phyloP scores from a whole-genome alignment of 352 stramenopile genomes.

The Stephanocyclus meneghinianus region DNA sequence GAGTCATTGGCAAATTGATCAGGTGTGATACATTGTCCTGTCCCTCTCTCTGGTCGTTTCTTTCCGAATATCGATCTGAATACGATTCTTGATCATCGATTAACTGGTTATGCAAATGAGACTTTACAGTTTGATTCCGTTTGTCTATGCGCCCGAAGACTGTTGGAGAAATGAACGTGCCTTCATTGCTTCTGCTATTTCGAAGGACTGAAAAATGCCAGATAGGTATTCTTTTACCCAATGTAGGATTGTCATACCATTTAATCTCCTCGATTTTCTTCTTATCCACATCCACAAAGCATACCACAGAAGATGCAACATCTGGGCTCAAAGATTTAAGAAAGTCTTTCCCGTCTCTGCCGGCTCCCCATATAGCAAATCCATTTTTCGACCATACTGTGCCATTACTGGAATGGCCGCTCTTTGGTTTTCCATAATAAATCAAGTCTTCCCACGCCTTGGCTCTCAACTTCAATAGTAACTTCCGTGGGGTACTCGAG shows the following conservation, averaged over 20 bases:
- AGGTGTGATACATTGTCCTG: constrained; percentile 38
- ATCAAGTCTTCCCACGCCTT: constrained; percentile 69
- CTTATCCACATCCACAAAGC: constrained; percentile 78
- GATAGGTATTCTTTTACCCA: constrained; percentile 67
- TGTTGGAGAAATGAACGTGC: constrained; percentile 3
- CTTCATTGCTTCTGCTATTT: constrained; percentile 14
- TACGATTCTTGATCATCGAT: neutral
- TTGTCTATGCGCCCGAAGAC: constrained; percentile 55
- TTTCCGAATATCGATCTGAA: too few relatives aligned
- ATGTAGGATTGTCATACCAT: constrained; percentile 51
- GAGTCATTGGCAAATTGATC: constrained; percentile 6
- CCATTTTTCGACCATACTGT: constrained; percentile 16
- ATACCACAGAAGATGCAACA: constrained; percentile 55
- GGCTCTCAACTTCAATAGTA: constrained; percentile 69
- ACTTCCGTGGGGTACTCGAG: constrained; percentile 67
- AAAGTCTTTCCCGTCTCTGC: constrained; percentile 82
- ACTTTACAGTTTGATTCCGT: constrained; percentile 17
- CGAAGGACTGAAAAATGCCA: constrained; percentile 76
- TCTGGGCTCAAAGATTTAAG: constrained; percentile 64
- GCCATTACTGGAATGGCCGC: neutral
- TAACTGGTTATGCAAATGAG: constrained; percentile 11
- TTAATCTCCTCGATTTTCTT: constrained; percentile 73
- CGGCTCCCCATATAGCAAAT: constrained; percentile 77
- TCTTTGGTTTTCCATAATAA: constrained; percentile 22
- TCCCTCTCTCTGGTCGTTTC: neutral